These are phyloP conservation scores for Erodium maritimum DNA, from an alignment of 345 rosid species.

Conservation along the genomic window DNA sequence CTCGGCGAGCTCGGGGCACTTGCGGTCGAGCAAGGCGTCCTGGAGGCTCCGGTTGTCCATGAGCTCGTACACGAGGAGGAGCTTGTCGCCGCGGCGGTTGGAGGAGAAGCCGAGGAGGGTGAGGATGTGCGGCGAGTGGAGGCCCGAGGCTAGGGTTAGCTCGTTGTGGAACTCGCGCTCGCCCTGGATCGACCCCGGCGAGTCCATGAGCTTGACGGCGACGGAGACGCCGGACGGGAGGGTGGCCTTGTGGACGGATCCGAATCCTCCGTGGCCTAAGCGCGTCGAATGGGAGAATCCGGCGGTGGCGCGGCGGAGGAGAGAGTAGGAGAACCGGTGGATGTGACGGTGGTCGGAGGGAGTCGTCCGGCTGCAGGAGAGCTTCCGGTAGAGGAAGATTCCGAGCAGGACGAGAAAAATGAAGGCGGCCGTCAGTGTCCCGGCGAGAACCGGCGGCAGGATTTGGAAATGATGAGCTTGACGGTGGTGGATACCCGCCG, in stretches of 20 bases:
- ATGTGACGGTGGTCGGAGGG: slow-evolving; percentile 53
- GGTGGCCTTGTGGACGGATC: slow-evolving; percentile 61
- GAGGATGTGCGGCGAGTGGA: slow-evolving; percentile 42
- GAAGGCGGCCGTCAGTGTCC: slow-evolving; percentile 25
- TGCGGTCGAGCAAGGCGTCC: slow-evolving; percentile 68
- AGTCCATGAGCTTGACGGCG: slow-evolving; percentile 87
- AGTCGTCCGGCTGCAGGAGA: slow-evolving; percentile 62
- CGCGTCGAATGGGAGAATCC: slow-evolving; percentile 48
- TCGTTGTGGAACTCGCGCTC: slow-evolving; percentile 96
- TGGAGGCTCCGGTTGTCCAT: slow-evolving; percentile 82
- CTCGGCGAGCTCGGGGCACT: slow-evolving; percentile 44
- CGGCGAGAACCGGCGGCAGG: slow-evolving; percentile 16
- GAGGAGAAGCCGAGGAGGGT: slow-evolving; percentile 72
- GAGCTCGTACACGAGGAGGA: slow-evolving; percentile 70
- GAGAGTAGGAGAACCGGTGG: slow-evolving; percentile 62
- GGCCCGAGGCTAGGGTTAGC: slow-evolving; percentile 57
- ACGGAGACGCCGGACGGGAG: slow-evolving; percentile 26
- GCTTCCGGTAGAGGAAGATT: slow-evolving; percentile 51
- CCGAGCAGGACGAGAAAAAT: slow-evolving; percentile 27
- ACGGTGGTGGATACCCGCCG: slow-evolving; percentile 5
- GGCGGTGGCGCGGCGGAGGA: slow-evolving; percentile 62
- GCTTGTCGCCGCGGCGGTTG: slow-evolving; percentile 42
- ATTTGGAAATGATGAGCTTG: slow-evolving; percentile 13
- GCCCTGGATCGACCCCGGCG: slow-evolving; percentile 72
- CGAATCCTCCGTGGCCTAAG: slow-evolving; percentile 93